A percentile compares a stretch with the other conserved stretches of the same genome.
phyloP scores from a whole-genome alignment of 768 basidiomycete genomes.

The Pisolithus marmoratus region DNA sequence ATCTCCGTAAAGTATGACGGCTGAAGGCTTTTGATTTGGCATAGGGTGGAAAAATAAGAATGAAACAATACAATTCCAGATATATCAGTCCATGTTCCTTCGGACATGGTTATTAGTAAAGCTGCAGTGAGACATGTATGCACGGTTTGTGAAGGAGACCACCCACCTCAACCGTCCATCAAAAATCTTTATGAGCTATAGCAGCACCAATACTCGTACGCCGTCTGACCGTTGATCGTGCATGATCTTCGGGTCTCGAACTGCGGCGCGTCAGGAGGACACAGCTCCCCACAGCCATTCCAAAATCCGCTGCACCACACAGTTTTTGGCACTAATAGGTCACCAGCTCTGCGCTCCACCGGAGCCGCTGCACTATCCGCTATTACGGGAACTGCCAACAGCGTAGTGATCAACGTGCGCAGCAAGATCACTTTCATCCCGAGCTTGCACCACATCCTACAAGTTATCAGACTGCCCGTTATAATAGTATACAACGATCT shows the following conservation, averaged over 20 bases:
- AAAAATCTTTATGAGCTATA: background rate
- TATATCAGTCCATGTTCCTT: too few relatives aligned
- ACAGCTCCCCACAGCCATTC: constrained; percentile 6
- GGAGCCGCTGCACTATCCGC: background rate
- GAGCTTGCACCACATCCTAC: background rate
- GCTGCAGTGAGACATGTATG: too few relatives aligned
- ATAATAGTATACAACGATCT: background rate
- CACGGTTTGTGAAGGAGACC: too few relatives aligned
- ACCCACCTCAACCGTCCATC: background rate
- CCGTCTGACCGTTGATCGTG: background rate
- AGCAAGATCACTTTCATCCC: background rate
- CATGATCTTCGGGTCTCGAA: constrained; percentile 8
- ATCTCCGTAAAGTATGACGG: too few relatives aligned
- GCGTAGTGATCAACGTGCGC: background rate
- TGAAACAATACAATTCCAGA: too few relatives aligned
- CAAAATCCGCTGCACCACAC: constrained; percentile 7
- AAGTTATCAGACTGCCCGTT: background rate
- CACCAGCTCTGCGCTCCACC: background rate
- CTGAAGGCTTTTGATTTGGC: too few relatives aligned
- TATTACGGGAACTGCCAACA: background rate
- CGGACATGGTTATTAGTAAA: too few relatives aligned
- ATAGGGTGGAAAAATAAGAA: too few relatives aligned
- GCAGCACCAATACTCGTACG: constrained; percentile 11
- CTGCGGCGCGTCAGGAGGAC: constrained; percentile 2
- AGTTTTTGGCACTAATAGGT: background rate